Conservation (phyloP, 179 eudicot species). For the Beta lomatogona region DNA sequence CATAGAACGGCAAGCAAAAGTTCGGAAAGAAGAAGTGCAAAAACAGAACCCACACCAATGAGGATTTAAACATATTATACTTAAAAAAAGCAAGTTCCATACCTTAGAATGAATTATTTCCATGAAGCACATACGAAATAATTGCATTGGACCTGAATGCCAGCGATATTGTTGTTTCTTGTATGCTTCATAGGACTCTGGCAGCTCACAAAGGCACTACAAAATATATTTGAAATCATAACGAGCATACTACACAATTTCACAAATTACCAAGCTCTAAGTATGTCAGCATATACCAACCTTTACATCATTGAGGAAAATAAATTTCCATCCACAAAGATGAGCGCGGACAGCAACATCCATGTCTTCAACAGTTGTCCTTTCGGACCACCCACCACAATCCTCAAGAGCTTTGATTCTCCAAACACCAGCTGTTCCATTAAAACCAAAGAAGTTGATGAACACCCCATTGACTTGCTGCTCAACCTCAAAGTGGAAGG, state of each 20-base stretch:
- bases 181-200: slow-evolving; percentile 90
- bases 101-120: slow-evolving; percentile 78
- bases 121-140: slow-evolving; percentile 82
- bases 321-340: slow-evolving; percentile 92
- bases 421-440: slow-evolving; percentile 99
- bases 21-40: not conserved
- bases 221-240: slow-evolving; percentile 25
- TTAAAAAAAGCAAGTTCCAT: not conserved
- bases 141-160: slow-evolving; percentile 98
- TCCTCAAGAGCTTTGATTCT: slow-evolving; percentile 89
- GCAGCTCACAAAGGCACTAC: slow-evolving; percentile 93
- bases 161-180: slow-evolving; percentile 92
- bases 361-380: slow-evolving; percentile 98
- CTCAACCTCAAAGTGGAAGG: slow-evolving; percentile 96
- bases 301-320: slow-evolving; percentile 84
- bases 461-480: slow-evolving; percentile 93
- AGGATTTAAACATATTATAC: not conserved
- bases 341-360: slow-evolving; percentile 99
- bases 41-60: not conserved
- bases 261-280: slow-evolving; percentile 9
- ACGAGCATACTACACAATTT: slow-evolving; percentile 14
- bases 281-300: slow-evolving; percentile 36
- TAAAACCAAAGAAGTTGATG: slow-evolving; percentile 90
- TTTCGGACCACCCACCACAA: slow-evolving; percentile 92
- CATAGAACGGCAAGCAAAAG: not conserved